Base-by-base conservation (phyloP, 805 yeast genomes). In the Pichia kluyveri region DNA sequence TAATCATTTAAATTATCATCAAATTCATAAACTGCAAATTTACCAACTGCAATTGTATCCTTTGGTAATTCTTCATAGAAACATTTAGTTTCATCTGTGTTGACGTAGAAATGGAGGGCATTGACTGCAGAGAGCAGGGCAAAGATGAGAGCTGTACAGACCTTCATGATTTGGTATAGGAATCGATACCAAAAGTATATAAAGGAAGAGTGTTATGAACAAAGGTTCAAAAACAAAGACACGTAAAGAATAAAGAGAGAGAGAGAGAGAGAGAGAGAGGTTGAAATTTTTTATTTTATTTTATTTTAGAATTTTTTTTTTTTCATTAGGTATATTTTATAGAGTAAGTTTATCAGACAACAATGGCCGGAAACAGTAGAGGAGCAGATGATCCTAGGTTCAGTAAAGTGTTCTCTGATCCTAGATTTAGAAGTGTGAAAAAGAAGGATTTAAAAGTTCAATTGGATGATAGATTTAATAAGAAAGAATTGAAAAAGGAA, bases 391-490 rank as follows among this genome's bases (percentile, higher is more conserved):
- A 93, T 68, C 75, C 82, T 26, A 78, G 98, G 62, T 91, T 91
- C 65, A 68, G 84, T 9, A 71, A 80, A 9, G 83, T 91, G 8
- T 87, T 83, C 57, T 78, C 75, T 54, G 99, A 93, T 65, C 98
- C 98, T 5, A 74, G 96, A 53, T 93, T 91, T 69, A 82, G 78
- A 51, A 68, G 79, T 27, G 90, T 96, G 2, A 82, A 74, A 58
- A 75, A 73, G 62, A 81, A 79, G 56, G 80, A 82, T 48, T 68
- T 81, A 51, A 85, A 83, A 61, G 84, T 88, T 38, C 80, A 85
- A 56, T 73, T 93, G 26, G 99, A 93, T 66, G 83, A 80, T 49
- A 79, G 99, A 65, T 93, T 93, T 67, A 67, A 71, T 45, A 83
- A 82, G 56, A 79, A 79, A 42, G 85, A 80, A 48, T 66, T 85